Conservation (phyloP, 805 yeast species). For the Monosporozyma aquatica region DNA sequence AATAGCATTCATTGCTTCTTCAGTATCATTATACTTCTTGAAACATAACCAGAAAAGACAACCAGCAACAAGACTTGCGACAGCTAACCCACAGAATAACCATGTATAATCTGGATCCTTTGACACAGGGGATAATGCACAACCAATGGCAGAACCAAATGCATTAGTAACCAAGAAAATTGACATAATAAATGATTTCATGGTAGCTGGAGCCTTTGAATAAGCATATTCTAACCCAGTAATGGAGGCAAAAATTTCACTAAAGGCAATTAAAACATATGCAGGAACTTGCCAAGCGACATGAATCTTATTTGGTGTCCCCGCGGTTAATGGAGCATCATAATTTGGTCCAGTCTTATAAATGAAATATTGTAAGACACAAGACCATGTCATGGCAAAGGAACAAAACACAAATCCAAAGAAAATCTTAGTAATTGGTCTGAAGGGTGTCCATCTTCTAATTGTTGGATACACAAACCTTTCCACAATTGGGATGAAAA, state of each 20-base stretch:
- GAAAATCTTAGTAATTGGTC: constrained; percentile 63
- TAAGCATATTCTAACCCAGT: constrained; percentile 81
- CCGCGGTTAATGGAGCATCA: constrained; percentile 43
- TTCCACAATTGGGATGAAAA: constrained; percentile 70
- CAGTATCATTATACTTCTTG: constrained; percentile 44
- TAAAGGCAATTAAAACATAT: constrained; percentile 60
- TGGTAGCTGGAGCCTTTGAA: constrained; percentile 64
- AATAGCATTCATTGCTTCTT: constrained; percentile 48
- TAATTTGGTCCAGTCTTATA: constrained; percentile 70
- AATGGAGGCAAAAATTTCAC: constrained; percentile 72
- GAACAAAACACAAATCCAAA: constrained; percentile 61
- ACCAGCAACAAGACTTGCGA: constrained; percentile 52
- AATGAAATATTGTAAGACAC: constrained; percentile 61
- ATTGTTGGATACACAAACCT: constrained; percentile 45
- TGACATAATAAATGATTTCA: constrained; percentile 39
- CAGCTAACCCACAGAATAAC: constrained; percentile 57
- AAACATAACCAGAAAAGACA: constrained; percentile 51
- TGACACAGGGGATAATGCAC: constrained; percentile 59
- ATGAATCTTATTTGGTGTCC: constrained; percentile 36
- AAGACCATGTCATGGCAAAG: constrained; percentile 63
- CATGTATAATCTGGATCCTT: constrained; percentile 62
- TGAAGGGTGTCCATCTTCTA: constrained; percentile 44
- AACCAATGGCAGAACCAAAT: constrained; percentile 68
- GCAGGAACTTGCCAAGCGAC: constrained; percentile 61
- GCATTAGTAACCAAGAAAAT: constrained; percentile 62